A percentile compares a stretch with the other conserved stretches of the same genome.
Evolutionary conservation across 2,329 filamentous ascomycete species (phyloP).

Genomic region (Cladophialophora chaetospira): DNA sequence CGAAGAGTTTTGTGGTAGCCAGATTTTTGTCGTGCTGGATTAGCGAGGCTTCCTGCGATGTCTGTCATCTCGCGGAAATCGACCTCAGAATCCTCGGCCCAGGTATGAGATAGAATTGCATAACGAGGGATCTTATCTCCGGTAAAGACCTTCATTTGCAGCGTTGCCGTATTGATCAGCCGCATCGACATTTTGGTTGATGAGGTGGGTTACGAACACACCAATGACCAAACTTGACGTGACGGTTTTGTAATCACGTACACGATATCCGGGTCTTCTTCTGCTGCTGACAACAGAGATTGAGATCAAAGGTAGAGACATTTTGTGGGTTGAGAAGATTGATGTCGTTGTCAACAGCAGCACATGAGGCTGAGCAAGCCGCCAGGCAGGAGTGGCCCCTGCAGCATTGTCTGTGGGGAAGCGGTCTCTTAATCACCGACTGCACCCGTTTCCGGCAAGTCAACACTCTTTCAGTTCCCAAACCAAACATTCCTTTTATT

Average conservation of each 20-base stretch:
- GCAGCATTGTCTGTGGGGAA: constrained; percentile 3
- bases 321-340: too few species aligned
- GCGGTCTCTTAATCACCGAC: constrained; percentile 11
- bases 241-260: too few species aligned
- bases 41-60: not conserved
- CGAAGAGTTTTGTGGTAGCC: not conserved
- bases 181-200: too few species aligned
- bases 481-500: not conserved
- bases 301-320: too few species aligned
- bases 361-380: too few species aligned
- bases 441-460: constrained; percentile 10
- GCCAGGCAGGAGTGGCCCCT: too few species aligned
- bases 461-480: constrained; percentile 4
- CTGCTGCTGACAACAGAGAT: too few species aligned
- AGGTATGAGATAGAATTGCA: constrained; percentile 28
- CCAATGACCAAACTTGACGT: too few species aligned
- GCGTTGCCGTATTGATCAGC: too few species aligned
- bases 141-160: not conserved
- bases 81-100: constrained; percentile 22
- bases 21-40: not conserved
- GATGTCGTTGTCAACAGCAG: too few species aligned
- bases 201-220: too few species aligned
- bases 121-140: constrained; percentile 5
- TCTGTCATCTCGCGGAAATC: constrained; percentile 12
- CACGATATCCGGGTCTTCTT: too few species aligned